Evolutionary conservation across 345 rosid species (phyloP), one percentile per base, ranked within the genome.

Genomic region (Triadica sebifera): DNA sequence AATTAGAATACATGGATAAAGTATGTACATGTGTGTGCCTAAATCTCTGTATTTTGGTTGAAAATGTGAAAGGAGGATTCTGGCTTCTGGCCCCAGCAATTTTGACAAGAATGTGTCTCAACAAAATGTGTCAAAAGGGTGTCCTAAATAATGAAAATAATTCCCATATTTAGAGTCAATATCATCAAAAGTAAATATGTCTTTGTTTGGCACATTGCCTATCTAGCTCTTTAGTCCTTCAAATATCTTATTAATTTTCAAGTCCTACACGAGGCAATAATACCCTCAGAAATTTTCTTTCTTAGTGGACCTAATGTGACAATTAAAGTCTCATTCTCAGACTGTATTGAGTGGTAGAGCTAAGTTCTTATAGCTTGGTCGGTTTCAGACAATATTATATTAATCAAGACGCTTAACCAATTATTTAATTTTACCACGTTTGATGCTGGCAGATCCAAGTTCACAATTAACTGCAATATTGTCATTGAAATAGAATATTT

Each of bases 181-280:
- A 38, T 62, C 45, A 60, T 13, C 8, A 60, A 29, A 45, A 12
- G 6, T 12, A 45, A 22, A 17, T 45, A 17, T 45, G 0, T 65
- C 53, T 65, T 19, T 6, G 37, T 20, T 47, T 65, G 38, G n/a
- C 61, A 56, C 61, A 43, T 43, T 34, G n/a, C n/a, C 65, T 5
- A 60, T n/a, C 34, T 29, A 29, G 34, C 34, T 29, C 2, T 29
- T 29, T 29, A 29, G 34, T 29, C 2, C 1, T 29, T 29, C 34
- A 29, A 29, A 29, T 29, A 29, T 29, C 34, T 29, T 29, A 3
- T 60, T 34, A 60, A 15, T 60, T 22, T 22, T 24, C 16, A 74
- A 53, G 52, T 43, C 77, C 55, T 53, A 5, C 2, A 22, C 29
- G n/a, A 43, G 24, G 29, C 77, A 74, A 67, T 74, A 67, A 57